A percentile compares a stretch with the other conserved stretches of the same genome.
phyloP scores from a whole-genome alignment of 2,329 filamentous ascomycete genomes.

The Trichophyton mentagrophytes region DNA sequence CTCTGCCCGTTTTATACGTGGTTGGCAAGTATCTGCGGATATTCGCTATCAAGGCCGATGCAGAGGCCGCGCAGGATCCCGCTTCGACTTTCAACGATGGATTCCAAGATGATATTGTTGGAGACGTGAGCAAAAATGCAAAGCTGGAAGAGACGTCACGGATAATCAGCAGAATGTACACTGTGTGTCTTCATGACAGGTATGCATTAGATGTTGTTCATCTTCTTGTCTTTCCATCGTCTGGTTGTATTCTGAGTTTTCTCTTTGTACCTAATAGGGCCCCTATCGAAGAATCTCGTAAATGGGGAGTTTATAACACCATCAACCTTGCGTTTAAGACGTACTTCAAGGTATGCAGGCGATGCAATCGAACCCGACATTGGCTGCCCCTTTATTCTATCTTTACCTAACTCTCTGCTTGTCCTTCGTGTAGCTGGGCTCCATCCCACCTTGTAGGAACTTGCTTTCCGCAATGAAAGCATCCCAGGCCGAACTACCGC shows the following conservation, averaged over 20 bases:
- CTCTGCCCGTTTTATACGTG: slow-evolving; percentile 77
- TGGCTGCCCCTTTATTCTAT: not conserved
- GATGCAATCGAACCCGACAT: not conserved
- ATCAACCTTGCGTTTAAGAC: slow-evolving; percentile 96
- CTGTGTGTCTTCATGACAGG: slow-evolving; percentile 79
- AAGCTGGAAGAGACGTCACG: slow-evolving; percentile 84
- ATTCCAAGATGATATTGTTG: slow-evolving; percentile 72
- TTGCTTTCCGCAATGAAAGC: slow-evolving; percentile 74
- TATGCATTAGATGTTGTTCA: slow-evolving; percentile 31
- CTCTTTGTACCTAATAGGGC: slow-evolving; percentile 43
- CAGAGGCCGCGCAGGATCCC: slow-evolving; percentile 44
- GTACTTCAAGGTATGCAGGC: slow-evolving; percentile 60
- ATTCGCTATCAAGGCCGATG: slow-evolving; percentile 85
- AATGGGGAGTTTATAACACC: slow-evolving; percentile 95
- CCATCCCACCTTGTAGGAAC: slow-evolving; percentile 45
- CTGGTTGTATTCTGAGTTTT: slow-evolving; percentile 7
- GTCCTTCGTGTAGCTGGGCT: slow-evolving; percentile 56
- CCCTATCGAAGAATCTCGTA: slow-evolving; percentile 74
- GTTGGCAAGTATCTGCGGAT: slow-evolving; percentile 73
- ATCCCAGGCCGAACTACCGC: slow-evolving; percentile 65
- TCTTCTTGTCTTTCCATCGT: not conserved
- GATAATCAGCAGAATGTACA: slow-evolving; percentile 84
- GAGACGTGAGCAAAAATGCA: slow-evolving; percentile 62
- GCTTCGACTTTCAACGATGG: slow-evolving; percentile 34
- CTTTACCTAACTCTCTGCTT: not conserved